Evolutionary conservation across 2,329 filamentous ascomycete genomes (phyloP), one percentile per base, ranked within the genome.

Genomic region (Penicillium hordei): DNA sequence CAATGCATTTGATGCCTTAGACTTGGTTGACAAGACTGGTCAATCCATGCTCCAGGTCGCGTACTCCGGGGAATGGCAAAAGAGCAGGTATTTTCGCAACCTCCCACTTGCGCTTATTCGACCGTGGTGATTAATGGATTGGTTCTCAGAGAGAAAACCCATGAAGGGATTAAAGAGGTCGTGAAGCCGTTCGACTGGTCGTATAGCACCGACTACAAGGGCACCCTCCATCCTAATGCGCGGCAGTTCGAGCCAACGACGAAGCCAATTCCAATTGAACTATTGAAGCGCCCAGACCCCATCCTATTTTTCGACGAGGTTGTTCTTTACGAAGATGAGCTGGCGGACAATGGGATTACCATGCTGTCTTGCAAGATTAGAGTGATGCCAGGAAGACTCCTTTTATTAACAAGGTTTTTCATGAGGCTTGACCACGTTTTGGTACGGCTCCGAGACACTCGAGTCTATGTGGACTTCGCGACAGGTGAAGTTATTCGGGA

Each of bases 161-260:
- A 92, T 63, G 85, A 89, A 68, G 90, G 89, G 55, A 96, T 99
- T 73, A 91, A 91, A 71, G 91, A 97, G 72, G 88, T 97, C 27
- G 91, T 99, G 54, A 93, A 93, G 78, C 93, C 93, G 3, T 99
- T 95, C 73, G 94, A 99, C 78, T 99, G 94, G 94, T 96, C 91
- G 61, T 99, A 97, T 78, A 94, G 87, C 64, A 96, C 93, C 36
- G 83, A 88, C 65, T 99, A 96, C 76, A 83, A 83, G 56, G 94
- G 94, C 50, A 91, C 89, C 4, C 76, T 88, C 40, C 72, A 78
- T 57, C 65, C 71, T 40, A 61, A 63, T 44, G 69, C 70, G 38
- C 67, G 71, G 5, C 63, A 69, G 17, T 81, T 85, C 57, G 65
- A 77, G 54, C 68, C 76, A 19, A 78, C 78, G 23, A 73, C 76